Percentiles rank a stretch among this genome's conserved stretches.
phyloP scores from a whole-genome alignment of 306 rosid genomes.

The Arachis hypogaea region DNA sequence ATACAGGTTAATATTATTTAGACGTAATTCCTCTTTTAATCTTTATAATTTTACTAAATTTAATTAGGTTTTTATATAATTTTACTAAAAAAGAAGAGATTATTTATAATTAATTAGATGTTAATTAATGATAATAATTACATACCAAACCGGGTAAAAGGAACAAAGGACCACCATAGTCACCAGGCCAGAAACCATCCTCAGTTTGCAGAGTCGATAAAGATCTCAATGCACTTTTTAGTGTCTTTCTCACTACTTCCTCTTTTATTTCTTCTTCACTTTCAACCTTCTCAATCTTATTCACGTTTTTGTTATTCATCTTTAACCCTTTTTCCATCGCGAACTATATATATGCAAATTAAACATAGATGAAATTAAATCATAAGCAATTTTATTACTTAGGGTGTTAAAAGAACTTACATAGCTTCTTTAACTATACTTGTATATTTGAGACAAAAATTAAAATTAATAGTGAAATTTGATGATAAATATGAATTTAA shows the following conservation, averaged over 20 bases:
- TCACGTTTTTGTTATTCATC: neutral
- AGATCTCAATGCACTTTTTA: constrained; percentile 57
- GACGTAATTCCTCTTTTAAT: too few species aligned
- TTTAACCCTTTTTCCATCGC: constrained; percentile 43
- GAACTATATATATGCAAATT: constrained; percentile 41
- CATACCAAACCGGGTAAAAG: constrained; percentile 71
- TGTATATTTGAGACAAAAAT: too few species aligned
- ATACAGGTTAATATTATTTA: too few species aligned
- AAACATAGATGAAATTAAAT: neutral
- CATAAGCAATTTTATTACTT: too few species aligned
- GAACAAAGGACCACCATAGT: constrained; percentile 79
- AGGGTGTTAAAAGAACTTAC: too few species aligned
- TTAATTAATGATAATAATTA: neutral
- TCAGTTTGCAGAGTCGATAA: constrained; percentile 57
- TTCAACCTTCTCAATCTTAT: constrained; percentile 12
- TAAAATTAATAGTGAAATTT: too few species aligned
- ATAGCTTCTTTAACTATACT: too few species aligned
- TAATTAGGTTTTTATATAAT: too few species aligned
- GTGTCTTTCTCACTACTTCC: constrained; percentile 39
- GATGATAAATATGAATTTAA: too few species aligned
- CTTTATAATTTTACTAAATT: too few species aligned
- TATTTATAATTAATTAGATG: too few species aligned
- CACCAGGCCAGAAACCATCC: constrained; percentile 85
- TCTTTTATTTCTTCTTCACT: constrained; percentile 39
- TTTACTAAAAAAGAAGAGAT: too few species aligned